A percentile compares a stretch with the other conserved stretches of the same genome.
These are phyloP conservation scores for Pelargonium citronellum DNA, from an alignment of 441 rosid species.

Conservation along the genomic window DNA sequence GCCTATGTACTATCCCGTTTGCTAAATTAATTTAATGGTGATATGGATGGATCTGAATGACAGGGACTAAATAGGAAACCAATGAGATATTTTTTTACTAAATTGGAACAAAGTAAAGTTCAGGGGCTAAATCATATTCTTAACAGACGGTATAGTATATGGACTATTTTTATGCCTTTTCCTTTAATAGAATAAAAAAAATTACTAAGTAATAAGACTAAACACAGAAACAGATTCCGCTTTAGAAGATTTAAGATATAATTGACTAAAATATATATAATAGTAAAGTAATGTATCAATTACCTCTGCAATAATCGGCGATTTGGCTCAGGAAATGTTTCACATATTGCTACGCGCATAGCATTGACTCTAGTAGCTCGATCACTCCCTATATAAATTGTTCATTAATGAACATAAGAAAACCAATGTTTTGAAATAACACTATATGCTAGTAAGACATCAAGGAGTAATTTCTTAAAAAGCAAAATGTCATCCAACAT, in stretches of 20 bases:
- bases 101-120: no score
- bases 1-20: no score
- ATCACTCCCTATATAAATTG: slow-evolving; percentile 50
- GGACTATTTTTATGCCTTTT: no score
- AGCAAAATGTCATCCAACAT: background rate
- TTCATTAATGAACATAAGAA: slow-evolving; percentile 18
- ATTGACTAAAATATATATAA: background rate
- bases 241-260: slow-evolving; percentile 1
- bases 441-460: slow-evolving; percentile 6
- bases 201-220: background rate
- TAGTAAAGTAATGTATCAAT: slow-evolving; percentile 8
- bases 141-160: no score
- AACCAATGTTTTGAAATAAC: slow-evolving; percentile 18
- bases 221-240: background rate
- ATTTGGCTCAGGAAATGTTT: slow-evolving; percentile 98
- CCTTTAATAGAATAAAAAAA: background rate
- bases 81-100: no score
- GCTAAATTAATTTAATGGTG: no score
- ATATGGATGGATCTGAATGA: no score
- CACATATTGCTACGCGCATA: slow-evolving; percentile 83
- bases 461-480: background rate
- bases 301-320: slow-evolving; percentile 97
- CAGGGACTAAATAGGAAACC: no score
- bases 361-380: slow-evolving; percentile 63
- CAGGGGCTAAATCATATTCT: no score